Base-by-base conservation (phyloP, 768 basidiomycete genomes). In the Tubosaeta sp. region DNA sequence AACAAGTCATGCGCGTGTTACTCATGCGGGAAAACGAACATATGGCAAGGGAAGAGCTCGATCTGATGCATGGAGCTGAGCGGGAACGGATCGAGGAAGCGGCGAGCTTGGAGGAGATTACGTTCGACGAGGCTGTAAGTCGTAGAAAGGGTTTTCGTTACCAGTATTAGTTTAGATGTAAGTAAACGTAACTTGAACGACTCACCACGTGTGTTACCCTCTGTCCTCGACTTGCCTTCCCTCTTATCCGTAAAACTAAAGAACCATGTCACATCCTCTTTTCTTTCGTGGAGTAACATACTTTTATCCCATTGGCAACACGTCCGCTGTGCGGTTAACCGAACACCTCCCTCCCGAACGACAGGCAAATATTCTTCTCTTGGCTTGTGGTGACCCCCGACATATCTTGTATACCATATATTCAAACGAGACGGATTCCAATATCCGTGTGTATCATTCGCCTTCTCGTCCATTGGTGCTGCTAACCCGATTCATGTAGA, bases 301-400 rank as follows among this genome's bases (percentile, higher is more conserved):
- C 51, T 84, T 81, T 67, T 83, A 83, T 61, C 76, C 81, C 2
- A 67, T 81, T 13, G 82, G 83, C 30, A 83, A 83, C 58, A 83
- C 82, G 0, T 71, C 80, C 4, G 75, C 83, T 5, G 65, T 77
- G 4, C 76, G 68, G 40, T 65, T 84, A 13, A 76, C 77, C 3
- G 66, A 76, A 47, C 69, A 74, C 35, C 59, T 84, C 6, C 63
- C 77, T 50, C 74, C 75, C 1, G 79, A 80, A 53, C 61, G 72
- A 46, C 46, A 63, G n/a, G 79, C 77, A 6, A 62, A 73, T n/a
- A 60, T 82, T 22, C 68, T 84, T 4, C 71, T 81, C 16, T 67
- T 82, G 25, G 81, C 75, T 21, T 83, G 81, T 55, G 81, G 81
- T 14, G 83, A 84, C 56, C 75, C 77, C 11, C 67, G 80, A 25